phyloP scores from a whole-genome alignment of 108 stramenopile genomes.

The Nitzschia sp. region DNA sequence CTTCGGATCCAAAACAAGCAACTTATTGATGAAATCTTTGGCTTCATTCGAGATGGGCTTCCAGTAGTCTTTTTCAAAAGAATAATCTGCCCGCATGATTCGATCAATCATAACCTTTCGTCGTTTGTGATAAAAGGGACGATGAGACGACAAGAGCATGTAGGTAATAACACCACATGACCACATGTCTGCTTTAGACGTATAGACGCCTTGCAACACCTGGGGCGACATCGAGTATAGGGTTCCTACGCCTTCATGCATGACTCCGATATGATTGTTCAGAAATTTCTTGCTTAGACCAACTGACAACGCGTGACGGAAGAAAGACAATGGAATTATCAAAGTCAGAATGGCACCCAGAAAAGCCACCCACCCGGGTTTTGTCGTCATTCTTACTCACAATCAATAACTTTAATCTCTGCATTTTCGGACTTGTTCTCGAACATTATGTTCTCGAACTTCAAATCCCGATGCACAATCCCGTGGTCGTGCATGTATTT shows the following conservation, averaged over 20 bases:
- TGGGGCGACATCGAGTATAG: slow-evolving; percentile 80
- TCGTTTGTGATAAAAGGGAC: slow-evolving; percentile 65
- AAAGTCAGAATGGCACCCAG: too few relatives aligned
- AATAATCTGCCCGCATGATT: slow-evolving; percentile 62
- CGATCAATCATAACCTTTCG: slow-evolving; percentile 46
- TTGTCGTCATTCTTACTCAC: neutral
- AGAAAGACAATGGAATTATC: neutral
- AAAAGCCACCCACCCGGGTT: too few relatives aligned
- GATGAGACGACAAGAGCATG: slow-evolving; percentile 54
- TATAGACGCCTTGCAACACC: slow-evolving; percentile 77
- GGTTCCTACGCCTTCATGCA: slow-evolving; percentile 77
- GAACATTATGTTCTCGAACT: slow-evolving; percentile 59
- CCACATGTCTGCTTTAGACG: slow-evolving; percentile 82
- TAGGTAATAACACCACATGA: slow-evolving; percentile 67
- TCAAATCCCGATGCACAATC: slow-evolving; percentile 86
- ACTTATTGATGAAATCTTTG: slow-evolving; percentile 55
- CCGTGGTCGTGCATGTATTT: slow-evolving; percentile 90
- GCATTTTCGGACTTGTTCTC: slow-evolving; percentile 53
- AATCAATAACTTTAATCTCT: slow-evolving; percentile 66
- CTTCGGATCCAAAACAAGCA: slow-evolving; percentile 68
- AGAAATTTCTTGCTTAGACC: slow-evolving; percentile 70
- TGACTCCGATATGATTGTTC: slow-evolving; percentile 22
- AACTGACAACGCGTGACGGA: slow-evolving; percentile 18
- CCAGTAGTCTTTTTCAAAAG: slow-evolving; percentile 57
- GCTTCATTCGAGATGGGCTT: slow-evolving; percentile 46